Evolutionary conservation across 139 green algal species (phyloP).

Genomic region (Tetradesmus obliquus): DNA sequence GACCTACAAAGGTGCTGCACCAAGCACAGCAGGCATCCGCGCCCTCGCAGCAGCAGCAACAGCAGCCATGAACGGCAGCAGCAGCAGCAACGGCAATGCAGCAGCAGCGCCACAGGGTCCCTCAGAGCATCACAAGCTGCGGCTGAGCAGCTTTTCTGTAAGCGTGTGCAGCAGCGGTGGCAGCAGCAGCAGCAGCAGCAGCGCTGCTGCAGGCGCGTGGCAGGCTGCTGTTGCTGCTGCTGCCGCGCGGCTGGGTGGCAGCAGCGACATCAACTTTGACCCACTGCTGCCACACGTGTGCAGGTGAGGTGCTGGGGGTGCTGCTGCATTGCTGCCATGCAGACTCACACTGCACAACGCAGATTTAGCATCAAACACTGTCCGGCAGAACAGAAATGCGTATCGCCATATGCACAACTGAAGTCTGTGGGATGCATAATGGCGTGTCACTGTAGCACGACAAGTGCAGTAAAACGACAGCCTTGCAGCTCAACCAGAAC

Average conservation of each 20-base stretch:
- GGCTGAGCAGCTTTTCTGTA: background rate
- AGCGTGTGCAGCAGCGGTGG: background rate
- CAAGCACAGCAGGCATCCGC: conserved; percentile 42
- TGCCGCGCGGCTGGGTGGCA: background rate
- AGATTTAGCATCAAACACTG: no score
- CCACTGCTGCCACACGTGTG: conserved; percentile 40
- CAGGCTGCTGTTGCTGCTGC: conserved; percentile 36
- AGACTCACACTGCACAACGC: background rate
- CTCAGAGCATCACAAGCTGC: conserved; percentile 10
- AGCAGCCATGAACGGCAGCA: background rate
- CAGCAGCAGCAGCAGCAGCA: conserved; percentile 20
- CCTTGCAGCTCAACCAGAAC: no score
- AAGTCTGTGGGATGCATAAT: no score
- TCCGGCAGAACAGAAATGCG: no score
- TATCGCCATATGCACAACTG: no score
- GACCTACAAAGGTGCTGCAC: conserved; percentile 51
- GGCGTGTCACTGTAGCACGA: no score
- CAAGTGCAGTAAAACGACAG: no score
- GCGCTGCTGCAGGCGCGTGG: background rate
- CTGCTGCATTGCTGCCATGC: background rate
- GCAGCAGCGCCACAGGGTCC: conserved; percentile 10
- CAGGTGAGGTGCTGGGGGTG: background rate
- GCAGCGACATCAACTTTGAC: background rate
- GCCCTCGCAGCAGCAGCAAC: background rate
- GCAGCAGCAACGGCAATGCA: background rate